Percentiles rank a stretch among this genome's conserved stretches.
Evolutionary conservation across 306 rosid species (phyloP).

Genomic region (Calophaca sinica): DNA sequence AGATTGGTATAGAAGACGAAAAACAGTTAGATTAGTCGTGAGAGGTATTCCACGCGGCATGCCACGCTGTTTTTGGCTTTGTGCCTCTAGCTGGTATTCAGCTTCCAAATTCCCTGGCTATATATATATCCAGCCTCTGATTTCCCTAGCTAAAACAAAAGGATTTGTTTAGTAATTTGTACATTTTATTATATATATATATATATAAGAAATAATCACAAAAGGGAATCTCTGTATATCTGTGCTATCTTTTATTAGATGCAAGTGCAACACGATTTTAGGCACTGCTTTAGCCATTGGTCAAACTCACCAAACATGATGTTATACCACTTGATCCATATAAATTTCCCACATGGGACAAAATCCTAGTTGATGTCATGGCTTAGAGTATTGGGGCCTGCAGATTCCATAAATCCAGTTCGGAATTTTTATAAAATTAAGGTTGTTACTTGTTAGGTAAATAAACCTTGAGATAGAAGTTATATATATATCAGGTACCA

Average conservation of each 20-base stretch:
- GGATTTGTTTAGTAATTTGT: neutral
- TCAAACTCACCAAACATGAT: conserved; percentile 42
- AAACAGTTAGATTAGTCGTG: too few relatives aligned
- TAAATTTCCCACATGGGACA: conserved; percentile 30
- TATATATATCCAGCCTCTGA: too few relatives aligned
- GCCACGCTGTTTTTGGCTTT: too few relatives aligned
- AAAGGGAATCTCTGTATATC: conserved; percentile 38
- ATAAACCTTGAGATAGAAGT: conserved; percentile 18
- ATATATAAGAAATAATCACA: neutral
- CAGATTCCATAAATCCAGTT: conserved; percentile 34
- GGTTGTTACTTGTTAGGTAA: conserved; percentile 25
- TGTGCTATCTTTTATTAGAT: conserved; percentile 41
- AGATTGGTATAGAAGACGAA: too few relatives aligned
- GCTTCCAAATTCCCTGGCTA: neutral
- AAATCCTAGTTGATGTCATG: conserved; percentile 34
- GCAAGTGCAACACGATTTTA: conserved; percentile 38
- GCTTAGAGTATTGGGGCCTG: conserved; percentile 18
- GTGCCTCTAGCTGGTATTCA: too few relatives aligned
- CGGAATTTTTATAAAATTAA: neutral
- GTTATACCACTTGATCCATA: conserved; percentile 17
- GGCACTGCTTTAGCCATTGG: conserved; percentile 37
- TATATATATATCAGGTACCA: neutral
- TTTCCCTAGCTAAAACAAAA: too few relatives aligned
- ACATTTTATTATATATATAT: conserved; percentile 13
- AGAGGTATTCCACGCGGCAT: too few relatives aligned